phyloP scores from a whole-genome alignment of 805 yeast species.

The Candida railenensis region DNA sequence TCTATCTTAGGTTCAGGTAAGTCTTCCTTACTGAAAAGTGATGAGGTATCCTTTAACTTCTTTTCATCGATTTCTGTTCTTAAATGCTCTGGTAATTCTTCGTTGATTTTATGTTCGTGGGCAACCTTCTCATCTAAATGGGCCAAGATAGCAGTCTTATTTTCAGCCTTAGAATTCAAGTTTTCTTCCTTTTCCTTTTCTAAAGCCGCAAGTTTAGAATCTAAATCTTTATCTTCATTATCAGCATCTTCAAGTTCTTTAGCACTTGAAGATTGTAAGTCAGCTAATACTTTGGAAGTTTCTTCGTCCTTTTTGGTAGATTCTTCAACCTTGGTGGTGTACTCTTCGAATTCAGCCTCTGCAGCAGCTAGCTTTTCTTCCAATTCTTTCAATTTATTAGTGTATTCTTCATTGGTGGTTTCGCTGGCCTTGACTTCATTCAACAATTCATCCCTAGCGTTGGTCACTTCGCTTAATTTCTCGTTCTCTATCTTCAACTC shows the following conservation, averaged over 20 bases:
- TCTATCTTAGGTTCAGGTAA: constrained; percentile 7
- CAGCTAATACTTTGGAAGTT: constrained; percentile 37
- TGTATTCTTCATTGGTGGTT: constrained; percentile 43
- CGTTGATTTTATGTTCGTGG: constrained; percentile 48
- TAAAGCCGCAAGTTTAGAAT: constrained; percentile 42
- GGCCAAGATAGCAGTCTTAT: constrained; percentile 31
- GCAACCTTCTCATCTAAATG: constrained; percentile 37
- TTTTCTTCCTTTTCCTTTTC: constrained; percentile 37
- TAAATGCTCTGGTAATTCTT: constrained; percentile 53
- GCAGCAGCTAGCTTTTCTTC: constrained; percentile 44
- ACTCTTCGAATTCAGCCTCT: constrained; percentile 31
- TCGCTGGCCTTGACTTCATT: constrained; percentile 47
- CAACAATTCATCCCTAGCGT: constrained; percentile 46
- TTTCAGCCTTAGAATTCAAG: constrained; percentile 32
- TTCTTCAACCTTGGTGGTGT: constrained; percentile 31
- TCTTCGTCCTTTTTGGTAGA: constrained; percentile 37
- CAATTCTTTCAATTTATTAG: constrained; percentile 43
- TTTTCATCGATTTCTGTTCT: constrained; percentile 33
- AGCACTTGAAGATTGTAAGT: constrained; percentile 24
- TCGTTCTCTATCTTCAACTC: constrained; percentile 50
- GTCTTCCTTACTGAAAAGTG: constrained; percentile 36
- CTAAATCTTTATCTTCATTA: constrained; percentile 33
- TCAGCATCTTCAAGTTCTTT: constrained; percentile 26
- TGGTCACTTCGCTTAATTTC: constrained; percentile 49
- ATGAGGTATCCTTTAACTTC: constrained; percentile 36